Evolutionary conservation across 2,329 filamentous ascomycete species (phyloP).

Genomic region (Botrytis medusae): DNA sequence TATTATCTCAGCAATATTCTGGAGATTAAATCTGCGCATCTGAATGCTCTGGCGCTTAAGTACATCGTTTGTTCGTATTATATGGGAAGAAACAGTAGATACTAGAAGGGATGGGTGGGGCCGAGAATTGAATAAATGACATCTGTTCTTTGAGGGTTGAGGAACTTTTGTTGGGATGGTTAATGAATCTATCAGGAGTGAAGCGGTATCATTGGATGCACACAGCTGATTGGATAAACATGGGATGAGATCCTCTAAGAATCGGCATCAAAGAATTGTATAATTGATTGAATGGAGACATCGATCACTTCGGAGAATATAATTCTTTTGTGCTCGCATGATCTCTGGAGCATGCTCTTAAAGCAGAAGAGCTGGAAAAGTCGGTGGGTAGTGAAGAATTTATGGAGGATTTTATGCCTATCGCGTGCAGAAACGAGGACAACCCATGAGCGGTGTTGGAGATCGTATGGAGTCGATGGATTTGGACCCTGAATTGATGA

Average conservation of each 20-base stretch:
- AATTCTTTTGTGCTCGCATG: slow-evolving; percentile 2
- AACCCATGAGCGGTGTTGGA: neutral
- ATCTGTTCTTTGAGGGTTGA: slow-evolving; percentile 7
- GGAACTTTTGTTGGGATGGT: neutral
- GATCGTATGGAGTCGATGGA: slow-evolving; percentile 10
- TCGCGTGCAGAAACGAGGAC: neutral
- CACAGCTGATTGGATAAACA: neutral
- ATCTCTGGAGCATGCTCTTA: neutral
- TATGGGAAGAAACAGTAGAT: neutral
- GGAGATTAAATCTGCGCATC: neutral
- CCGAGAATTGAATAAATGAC: neutral
- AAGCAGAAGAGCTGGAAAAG: neutral
- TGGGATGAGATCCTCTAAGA: neutral
- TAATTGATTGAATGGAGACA: neutral
- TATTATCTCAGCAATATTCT: neutral
- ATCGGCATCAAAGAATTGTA: neutral
- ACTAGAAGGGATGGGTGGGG: neutral
- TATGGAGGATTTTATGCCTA: neutral
- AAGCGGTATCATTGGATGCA: neutral
- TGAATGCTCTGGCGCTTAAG: neutral
- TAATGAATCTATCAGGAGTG: neutral
- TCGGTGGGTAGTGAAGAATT: neutral
- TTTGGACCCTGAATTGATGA: slow-evolving; percentile 15
- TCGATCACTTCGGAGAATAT: neutral
- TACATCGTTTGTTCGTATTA: neutral